Evolutionary conservation across 2,329 filamentous ascomycete genomes (phyloP), one percentile per base, ranked within the genome.

Genomic region (Hymenoscyphus repandus): DNA sequence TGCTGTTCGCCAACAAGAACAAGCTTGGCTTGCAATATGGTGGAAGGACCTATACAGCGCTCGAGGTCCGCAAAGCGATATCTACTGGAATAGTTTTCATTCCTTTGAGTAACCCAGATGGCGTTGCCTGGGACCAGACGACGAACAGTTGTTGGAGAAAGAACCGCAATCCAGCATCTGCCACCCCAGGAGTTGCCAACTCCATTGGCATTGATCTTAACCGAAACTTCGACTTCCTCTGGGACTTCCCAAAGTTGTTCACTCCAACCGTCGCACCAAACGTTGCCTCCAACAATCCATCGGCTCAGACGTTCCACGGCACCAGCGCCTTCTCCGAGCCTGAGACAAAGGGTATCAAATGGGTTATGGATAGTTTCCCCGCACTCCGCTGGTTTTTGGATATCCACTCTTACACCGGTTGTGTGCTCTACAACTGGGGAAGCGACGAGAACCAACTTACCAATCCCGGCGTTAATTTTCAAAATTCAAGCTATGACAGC

Each of bases 181-280:
- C 55, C 0, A 57, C 64, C 1, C 38, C 38, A 5, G 63, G 66
- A 3, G 51, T 63, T 38, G 58, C 59, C 2, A 39, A 53, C 20
- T 64, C 65, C 9, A 49, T 74, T 22, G 76, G 76, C n/a, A 67
- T 79, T 33, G 77, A 80, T 56, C 65, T 79, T 44, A 79, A 79
- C 64, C 71, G 77, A 47, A 80, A 80, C 67, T 79, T 79, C 56
- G 75, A 80, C 62, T 77, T 78, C 62, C 63, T 79, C 9, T 82
- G 77, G 75, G 72, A 82, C 64, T 77, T 73, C 58, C 65, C 60
- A 31, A 50, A 46, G 9, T 64, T 69, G 42, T 78, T 77, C 62
- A 68, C 67, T 33, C 50, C 64, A 0, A 58, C 55, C 5, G 74
- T 73, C 30, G 62, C 68, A 31, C 58, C 67, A 7, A 61, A 61